Evolutionary conservation across 768 basidiomycete genomes (phyloP).

Genomic region (Hebeloma cylindrosporum): DNA sequence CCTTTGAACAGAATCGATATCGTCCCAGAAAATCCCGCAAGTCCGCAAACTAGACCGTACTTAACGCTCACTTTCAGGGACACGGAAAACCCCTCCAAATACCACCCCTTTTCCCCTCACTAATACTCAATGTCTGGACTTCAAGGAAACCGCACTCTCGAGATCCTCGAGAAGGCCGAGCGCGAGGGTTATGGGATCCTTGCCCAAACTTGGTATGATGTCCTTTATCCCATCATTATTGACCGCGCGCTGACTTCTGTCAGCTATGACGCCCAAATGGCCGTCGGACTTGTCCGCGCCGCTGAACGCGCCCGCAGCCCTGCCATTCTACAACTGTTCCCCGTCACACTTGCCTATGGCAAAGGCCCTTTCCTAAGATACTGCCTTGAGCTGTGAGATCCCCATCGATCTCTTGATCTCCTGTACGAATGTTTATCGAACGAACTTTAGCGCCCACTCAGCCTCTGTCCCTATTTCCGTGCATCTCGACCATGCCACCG

Average conservation of each 20-base stretch:
- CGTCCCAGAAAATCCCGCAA: too few relatives aligned
- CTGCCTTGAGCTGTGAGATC: slow-evolving; percentile 42
- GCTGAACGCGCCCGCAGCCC: slow-evolving; percentile 47
- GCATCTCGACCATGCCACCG: slow-evolving; percentile 49
- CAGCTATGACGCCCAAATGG: slow-evolving; percentile 48
- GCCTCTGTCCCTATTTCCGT: slow-evolving; percentile 50
- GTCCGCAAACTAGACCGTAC: too few relatives aligned
- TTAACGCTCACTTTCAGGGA: too few relatives aligned
- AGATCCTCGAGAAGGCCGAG: slow-evolving; percentile 42
- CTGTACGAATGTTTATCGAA: background rate
- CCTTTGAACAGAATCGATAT: too few relatives aligned
- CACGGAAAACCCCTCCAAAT: too few relatives aligned
- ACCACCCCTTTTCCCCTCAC: too few relatives aligned
- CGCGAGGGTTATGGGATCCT: slow-evolving; percentile 44
- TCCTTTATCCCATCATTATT: background rate
- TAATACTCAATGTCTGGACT: slow-evolving; percentile 18
- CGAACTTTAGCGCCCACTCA: slow-evolving; percentile 42
- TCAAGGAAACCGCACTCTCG: slow-evolving; percentile 39
- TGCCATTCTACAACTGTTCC: slow-evolving; percentile 46
- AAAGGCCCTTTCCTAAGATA: slow-evolving; percentile 46
- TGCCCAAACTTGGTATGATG: slow-evolving; percentile 39
- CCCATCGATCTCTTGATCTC: background rate
- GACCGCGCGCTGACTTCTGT: background rate
- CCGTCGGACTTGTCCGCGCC: slow-evolving; percentile 45
- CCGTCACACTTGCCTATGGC: slow-evolving; percentile 45